Evolutionary conservation across 2,329 filamentous ascomycete species (phyloP).

Genomic region (Eutypella sp.): DNA sequence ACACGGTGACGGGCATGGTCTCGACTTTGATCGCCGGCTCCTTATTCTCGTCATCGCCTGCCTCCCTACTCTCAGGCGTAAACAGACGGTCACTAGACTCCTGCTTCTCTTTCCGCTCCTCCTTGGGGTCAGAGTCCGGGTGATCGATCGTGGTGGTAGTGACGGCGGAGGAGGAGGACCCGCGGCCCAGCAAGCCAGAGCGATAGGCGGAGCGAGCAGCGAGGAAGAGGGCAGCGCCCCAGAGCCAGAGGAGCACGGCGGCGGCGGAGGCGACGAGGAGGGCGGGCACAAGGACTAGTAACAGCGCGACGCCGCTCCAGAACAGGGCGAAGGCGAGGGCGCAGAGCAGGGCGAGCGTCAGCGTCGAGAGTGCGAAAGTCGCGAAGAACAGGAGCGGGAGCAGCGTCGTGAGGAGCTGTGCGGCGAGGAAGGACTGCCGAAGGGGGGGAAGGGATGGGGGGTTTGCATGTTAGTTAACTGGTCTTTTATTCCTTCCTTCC

Average conservation of each 20-base stretch:
- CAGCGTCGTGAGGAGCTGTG: constrained; percentile 60
- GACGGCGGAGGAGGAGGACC: no score
- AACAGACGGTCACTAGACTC: no score
- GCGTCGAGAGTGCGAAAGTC: constrained; percentile 57
- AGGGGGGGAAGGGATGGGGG: no score
- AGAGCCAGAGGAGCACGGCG: constrained; percentile 62
- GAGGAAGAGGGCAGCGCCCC: constrained; percentile 58
- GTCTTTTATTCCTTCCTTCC: constrained; percentile 5
- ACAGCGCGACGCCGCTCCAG: constrained; percentile 60
- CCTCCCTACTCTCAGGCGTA: no score
- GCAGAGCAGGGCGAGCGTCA: constrained; percentile 56
- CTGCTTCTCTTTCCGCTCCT: no score
- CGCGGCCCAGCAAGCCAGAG: no score
- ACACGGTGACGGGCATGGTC: no score
- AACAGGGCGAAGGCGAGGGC: constrained; percentile 63
- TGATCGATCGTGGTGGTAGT: constrained; percentile 5
- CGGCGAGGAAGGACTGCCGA: constrained; percentile 59
- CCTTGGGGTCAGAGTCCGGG: constrained; percentile 3
- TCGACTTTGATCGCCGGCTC: no score
- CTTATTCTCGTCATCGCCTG: no score
- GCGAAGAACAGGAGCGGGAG: constrained; percentile 65
- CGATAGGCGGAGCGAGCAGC: constrained; percentile 42
- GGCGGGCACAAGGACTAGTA: constrained; percentile 60
- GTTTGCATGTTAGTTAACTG: not conserved
- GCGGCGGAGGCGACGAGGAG: constrained; percentile 60